Evolutionary conservation across 176 grass and related monocot species (phyloP), one percentile per base, ranked within the genome.

Genomic region (Alloteropsis semialata): DNA sequence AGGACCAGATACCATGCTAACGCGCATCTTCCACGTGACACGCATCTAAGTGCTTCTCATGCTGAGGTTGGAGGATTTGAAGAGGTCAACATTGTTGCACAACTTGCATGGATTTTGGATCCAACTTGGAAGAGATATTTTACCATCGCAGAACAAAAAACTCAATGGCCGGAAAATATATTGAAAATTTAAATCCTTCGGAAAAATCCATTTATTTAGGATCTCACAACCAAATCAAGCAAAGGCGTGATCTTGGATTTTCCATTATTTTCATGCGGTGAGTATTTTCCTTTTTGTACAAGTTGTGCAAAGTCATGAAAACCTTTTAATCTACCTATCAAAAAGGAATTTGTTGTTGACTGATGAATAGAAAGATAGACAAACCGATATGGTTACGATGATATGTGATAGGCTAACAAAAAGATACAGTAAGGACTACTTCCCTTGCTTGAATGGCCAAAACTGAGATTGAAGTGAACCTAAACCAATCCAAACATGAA

Each of bases 21-120:
- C 56, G 45, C n/a, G n/a, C 75, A 82, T 76, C 71, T 59, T 71
- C 51, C 50, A 87, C 42, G 61, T 76, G 61, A 76, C n/a, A 81
- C 59, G 29, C 38, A 49, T 60, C 30, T 50, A 67, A 59, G 29
- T 69, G 49, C 17, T 76, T n/a, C 13, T 5, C 49, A 68, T 57
- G 22, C 22, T 50, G 30, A 36, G 21, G 15, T 66, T 69, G 27
- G 0, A 32, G 51, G 37, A 81, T 81, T 65, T 74, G 21, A 66
- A 45, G 36, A 42, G 14, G 48, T 18, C 63, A 19, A 29, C 53
- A 30, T 4, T 67, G 6, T 76, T 68, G 22, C 61, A 68, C 38
- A 76, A 76, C 12, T 75, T 87, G 58, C 50, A 32, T 9, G 67
- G 46, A 81, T 67, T 81, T 74, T 67, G 32, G 14, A 48, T 48